Conservation (phyloP, 768 basidiomycete genomes). For the Agaricus sinodeliciosus region DNA sequence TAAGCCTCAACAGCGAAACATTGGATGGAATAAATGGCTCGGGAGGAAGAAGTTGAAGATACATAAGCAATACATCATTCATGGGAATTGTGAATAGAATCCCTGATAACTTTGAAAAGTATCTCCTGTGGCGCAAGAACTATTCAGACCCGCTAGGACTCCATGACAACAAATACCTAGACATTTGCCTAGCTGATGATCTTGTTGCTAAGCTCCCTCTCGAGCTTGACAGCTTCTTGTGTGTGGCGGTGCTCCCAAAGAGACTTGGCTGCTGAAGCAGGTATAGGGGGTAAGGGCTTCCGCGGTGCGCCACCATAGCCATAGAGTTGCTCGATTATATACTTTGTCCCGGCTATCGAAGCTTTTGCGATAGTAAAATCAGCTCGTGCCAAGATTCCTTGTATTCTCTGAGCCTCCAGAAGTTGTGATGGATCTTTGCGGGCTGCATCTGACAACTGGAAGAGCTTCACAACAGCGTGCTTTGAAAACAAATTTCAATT, state of each 20-base stretch:
- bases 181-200: conserved; percentile 6
- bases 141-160: background rate
- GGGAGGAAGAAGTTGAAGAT: background rate
- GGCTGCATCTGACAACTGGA: conserved; percentile 53
- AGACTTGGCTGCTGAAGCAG: conserved; percentile 43
- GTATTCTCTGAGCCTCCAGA: conserved; percentile 64
- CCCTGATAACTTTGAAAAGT: conserved; percentile 4
- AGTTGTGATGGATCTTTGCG: conserved; percentile 50
- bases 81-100: conserved; percentile 1
- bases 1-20: background rate
- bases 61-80: conserved; percentile 3
- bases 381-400: conserved; percentile 74
- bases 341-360: conserved; percentile 82
- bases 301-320: conserved; percentile 83
- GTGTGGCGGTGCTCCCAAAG: conserved; percentile 73
- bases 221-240: conserved; percentile 57
- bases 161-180: background rate
- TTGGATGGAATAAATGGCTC: background rate
- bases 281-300: conserved; percentile 67
- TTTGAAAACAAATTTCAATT: conserved; percentile 19
- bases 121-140: background rate
- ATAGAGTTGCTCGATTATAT: conserved; percentile 60
- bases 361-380: conserved; percentile 76
- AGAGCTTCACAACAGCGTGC: conserved; percentile 55
- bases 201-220: conserved; percentile 49